Conservation (phyloP, 2,329 filamentous ascomycete species). For the Thyridium curvatum region DNA sequence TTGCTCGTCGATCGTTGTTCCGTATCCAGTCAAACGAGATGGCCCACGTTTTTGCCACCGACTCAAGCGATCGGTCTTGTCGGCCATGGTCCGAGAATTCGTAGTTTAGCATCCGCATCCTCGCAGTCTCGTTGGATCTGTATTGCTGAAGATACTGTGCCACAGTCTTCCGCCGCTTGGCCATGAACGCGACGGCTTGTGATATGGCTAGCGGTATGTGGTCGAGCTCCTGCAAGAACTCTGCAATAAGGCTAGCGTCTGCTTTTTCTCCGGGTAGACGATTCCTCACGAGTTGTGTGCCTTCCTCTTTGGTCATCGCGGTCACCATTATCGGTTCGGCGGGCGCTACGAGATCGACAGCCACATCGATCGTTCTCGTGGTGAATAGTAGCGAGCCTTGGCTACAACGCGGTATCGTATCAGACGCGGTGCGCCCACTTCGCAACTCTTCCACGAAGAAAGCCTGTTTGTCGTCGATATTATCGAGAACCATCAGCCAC, state of each 20-base stretch:
- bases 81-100: neutral
- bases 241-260: neutral
- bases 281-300: neutral
- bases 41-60: neutral
- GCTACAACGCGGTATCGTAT: neutral
- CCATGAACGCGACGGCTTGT: constrained; percentile 11
- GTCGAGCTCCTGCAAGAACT: constrained; percentile 15
- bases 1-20: neutral
- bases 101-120: neutral
- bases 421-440: neutral
- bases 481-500: neutral
- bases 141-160: neutral
- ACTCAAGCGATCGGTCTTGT: neutral
- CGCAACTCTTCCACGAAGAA: neutral
- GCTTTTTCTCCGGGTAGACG: neutral
- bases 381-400: neutral
- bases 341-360: neutral
- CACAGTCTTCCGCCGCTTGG: neutral
- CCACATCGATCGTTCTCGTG: neutral
- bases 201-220: constrained; percentile 21
- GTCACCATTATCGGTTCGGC: neutral
- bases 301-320: neutral
- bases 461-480: neutral
- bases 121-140: neutral
- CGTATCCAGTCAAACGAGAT: neutral